Conservation (phyloP, 2,329 filamentous ascomycete genomes). For the Talaromyces rugulosus region DNA sequence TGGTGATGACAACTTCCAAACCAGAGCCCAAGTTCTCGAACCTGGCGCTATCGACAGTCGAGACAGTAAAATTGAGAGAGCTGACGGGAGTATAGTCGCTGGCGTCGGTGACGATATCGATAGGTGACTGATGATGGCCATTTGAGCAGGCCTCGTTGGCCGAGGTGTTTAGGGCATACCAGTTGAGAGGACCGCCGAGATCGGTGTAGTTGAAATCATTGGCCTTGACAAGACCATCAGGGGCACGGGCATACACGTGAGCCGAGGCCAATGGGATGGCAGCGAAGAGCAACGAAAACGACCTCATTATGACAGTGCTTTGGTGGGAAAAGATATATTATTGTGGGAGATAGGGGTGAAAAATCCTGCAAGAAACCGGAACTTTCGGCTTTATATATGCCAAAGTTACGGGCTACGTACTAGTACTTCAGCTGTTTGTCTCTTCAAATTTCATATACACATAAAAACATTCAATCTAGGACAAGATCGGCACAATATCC, state of each 20-base stretch:
- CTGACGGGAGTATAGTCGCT: conserved; percentile 17
- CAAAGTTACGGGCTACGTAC: no score
- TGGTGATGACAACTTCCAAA: conserved; percentile 46
- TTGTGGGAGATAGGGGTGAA: neutral
- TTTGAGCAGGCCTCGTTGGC: conserved; percentile 46
- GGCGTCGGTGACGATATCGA: conserved; percentile 42
- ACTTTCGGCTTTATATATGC: no score
- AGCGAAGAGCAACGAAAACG: neutral
- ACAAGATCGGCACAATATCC: no score
- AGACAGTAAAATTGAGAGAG: conserved; percentile 21
- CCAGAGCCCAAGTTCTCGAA: conserved; percentile 48
- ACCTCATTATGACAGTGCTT: neutral
- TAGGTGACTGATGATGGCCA: conserved; percentile 53
- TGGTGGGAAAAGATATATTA: neutral
- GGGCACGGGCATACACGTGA: neutral
- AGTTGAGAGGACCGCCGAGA: conserved; percentile 48
- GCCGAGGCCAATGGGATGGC: neutral
- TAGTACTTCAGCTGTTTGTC: no score
- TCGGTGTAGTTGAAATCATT: conserved; percentile 3
- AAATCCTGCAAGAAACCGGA: no score
- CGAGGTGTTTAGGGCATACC: conserved; percentile 41
- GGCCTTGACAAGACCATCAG: neutral
- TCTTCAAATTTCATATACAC: no score
- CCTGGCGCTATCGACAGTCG: conserved; percentile 14
- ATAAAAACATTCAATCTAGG: no score